phyloP scores from a whole-genome alignment of 305 asterid genomes.

The Caryopteris hybrid region DNA sequence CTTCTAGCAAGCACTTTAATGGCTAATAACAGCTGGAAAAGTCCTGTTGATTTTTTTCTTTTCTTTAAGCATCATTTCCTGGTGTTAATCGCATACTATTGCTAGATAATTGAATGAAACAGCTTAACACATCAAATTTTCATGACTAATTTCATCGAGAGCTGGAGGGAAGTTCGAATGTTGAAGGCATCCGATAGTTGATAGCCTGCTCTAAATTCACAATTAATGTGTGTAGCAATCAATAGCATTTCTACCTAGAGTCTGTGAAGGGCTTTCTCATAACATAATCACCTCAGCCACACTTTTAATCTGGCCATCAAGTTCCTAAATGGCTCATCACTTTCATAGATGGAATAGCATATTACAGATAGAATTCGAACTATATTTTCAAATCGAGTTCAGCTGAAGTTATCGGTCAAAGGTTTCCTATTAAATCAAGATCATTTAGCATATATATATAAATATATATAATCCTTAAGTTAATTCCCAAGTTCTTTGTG shows the following conservation, averaged over 20 bases:
- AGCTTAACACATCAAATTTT: not conserved
- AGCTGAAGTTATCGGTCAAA: not conserved
- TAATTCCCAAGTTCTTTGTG: not conserved
- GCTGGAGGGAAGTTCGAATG: not conserved
- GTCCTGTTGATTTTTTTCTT: no score
- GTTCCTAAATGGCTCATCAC: not conserved
- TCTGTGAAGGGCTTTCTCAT: not conserved
- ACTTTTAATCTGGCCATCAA: not conserved
- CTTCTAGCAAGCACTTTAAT: no score
- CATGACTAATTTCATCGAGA: not conserved
- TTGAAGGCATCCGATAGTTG: not conserved
- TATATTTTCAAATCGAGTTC: not conserved
- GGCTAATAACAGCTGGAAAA: no score
- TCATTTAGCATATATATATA: not conserved
- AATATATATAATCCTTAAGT: not conserved
- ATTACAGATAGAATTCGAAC: not conserved
- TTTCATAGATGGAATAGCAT: not conserved
- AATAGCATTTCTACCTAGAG: not conserved
- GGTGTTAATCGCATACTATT: not conserved
- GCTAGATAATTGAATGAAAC: not conserved
- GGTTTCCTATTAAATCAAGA: conserved; percentile 1
- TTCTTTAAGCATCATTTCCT: not conserved
- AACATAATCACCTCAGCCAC: not conserved
- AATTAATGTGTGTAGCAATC: not conserved
- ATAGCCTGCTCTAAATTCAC: not conserved